Evolutionary conservation across 2,329 filamentous ascomycete genomes (phyloP).

Genomic region (Diaporthe caulivora): DNA sequence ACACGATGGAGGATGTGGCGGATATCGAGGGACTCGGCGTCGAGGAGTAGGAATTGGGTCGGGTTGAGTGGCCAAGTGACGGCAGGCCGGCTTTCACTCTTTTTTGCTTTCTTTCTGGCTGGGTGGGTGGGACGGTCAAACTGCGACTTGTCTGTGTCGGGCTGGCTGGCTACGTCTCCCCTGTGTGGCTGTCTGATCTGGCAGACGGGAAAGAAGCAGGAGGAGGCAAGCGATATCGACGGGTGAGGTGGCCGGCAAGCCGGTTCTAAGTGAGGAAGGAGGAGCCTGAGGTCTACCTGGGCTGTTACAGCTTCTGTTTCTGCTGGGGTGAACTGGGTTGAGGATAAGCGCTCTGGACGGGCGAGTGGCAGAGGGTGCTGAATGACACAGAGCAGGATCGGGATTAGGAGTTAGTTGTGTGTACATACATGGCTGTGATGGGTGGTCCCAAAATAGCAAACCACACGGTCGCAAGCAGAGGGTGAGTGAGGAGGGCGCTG

Average conservation of each 20-base stretch:
- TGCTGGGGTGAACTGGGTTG: slow-evolving; percentile 11
- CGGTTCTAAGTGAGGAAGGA: slow-evolving; percentile 4
- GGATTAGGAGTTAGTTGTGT: slow-evolving; percentile 28
- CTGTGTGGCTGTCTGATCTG: neutral
- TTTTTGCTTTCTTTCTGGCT: neutral
- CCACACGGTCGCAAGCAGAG: slow-evolving; percentile 20
- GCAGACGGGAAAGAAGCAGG: slow-evolving; percentile 18
- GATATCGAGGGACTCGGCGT: slow-evolving; percentile 19
- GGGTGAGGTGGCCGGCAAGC: slow-evolving; percentile 1
- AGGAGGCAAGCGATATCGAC: slow-evolving; percentile 18
- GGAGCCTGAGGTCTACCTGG: slow-evolving; percentile 22
- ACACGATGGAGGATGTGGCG: slow-evolving; percentile 23
- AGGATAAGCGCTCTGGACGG: slow-evolving; percentile 19
- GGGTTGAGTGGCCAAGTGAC: neutral
- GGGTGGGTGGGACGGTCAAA: slow-evolving; percentile 15
- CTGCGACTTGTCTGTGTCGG: slow-evolving; percentile 14
- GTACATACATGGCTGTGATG: slow-evolving; percentile 16
- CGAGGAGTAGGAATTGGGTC: slow-evolving; percentile 19
- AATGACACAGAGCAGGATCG: slow-evolving; percentile 2
- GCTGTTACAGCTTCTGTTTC: slow-evolving; percentile 27
- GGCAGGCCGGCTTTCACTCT: neutral
- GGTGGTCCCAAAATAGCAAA: slow-evolving; percentile 21
- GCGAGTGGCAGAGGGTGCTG: slow-evolving; percentile 14
- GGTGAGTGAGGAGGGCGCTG: slow-evolving; percentile 5
- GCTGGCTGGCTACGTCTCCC: neutral